A percentile compares a stretch with the other conserved stretches of the same genome.
Evolutionary conservation across 495 filamentous ascomycete genomes (phyloP).

Genomic region (Chaetomidium leptoderma): DNA sequence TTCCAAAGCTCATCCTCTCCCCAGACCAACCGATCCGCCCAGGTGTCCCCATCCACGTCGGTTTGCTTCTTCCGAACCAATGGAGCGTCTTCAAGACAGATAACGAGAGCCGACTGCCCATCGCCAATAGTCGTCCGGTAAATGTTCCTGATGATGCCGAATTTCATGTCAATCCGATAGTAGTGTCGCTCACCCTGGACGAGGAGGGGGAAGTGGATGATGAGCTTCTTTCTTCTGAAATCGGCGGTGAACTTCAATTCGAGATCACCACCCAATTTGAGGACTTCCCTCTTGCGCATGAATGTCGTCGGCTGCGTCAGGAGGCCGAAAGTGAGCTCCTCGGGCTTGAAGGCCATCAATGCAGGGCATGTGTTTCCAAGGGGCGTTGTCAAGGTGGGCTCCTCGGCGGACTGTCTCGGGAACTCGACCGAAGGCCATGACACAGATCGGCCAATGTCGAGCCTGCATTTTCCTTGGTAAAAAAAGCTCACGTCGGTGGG

Average conservation of each 20-base stretch:
- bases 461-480: constrained; percentile 11
- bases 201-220: constrained; percentile 34
- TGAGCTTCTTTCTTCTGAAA: constrained; percentile 39
- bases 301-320: constrained; percentile 44
- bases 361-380: constrained; percentile 30
- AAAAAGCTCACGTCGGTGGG: constrained; percentile 27
- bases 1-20: constrained; percentile 65
- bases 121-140: constrained; percentile 40
- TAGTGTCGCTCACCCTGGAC: constrained; percentile 4
- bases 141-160: constrained; percentile 58
- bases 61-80: constrained; percentile 54
- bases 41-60: constrained; percentile 39
- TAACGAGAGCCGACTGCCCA: constrained; percentile 45
- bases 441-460: constrained; percentile 1
- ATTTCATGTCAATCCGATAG: constrained; percentile 56
- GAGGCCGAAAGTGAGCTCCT: constrained; percentile 51
- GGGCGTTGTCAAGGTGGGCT: constrained; percentile 21
- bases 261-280: not conserved
- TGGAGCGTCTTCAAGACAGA: constrained; percentile 62
- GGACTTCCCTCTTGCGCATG: constrained; percentile 45
- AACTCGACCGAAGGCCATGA: constrained; percentile 15
- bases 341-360: constrained; percentile 29
- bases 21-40: constrained; percentile 53
- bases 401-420: not conserved
- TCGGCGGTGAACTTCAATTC: constrained; percentile 39